A percentile compares a stretch with the other conserved stretches of the same genome.
Evolutionary conservation across 1,139 yeast genomes (phyloP).

Genomic region (Entelexis paramagnoliae): DNA sequence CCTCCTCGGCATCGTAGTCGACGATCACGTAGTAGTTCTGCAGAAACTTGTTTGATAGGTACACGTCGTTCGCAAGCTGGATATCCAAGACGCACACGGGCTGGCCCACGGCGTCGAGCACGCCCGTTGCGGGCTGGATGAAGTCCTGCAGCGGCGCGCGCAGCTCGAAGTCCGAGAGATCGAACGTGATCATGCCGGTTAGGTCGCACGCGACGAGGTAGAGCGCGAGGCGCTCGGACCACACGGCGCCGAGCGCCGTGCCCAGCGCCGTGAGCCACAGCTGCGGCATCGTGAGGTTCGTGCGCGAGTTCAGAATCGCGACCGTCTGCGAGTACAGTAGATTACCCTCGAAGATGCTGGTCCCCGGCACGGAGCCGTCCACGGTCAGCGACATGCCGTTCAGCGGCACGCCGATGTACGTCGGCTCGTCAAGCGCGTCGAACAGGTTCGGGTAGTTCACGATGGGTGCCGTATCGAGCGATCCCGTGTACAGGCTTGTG

Average conservation of each 20-base stretch:
- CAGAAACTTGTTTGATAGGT: slow-evolving; percentile 13
- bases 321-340: neutral
- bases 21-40: slow-evolving; percentile 13
- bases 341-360: neutral
- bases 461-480: slow-evolving; percentile 8
- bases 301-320: slow-evolving; percentile 11
- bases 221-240: slow-evolving; percentile 6
- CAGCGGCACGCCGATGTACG: slow-evolving; percentile 9
- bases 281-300: slow-evolving; percentile 11
- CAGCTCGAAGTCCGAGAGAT: neutral
- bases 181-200: slow-evolving; percentile 1
- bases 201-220: slow-evolving; percentile 12
- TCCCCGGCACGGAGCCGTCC: neutral
- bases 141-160: slow-evolving; percentile 1
- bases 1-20: slow-evolving; percentile 9
- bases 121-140: neutral
- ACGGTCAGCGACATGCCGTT: neutral
- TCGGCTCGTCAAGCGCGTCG: slow-evolving; percentile 8
- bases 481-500: slow-evolving; percentile 4
- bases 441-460: neutral
- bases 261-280: slow-evolving; percentile 6
- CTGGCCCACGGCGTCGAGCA: slow-evolving; percentile 6
- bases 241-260: slow-evolving; percentile 5
- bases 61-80: slow-evolving; percentile 5
- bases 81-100: slow-evolving; percentile 13